A percentile compares a stretch with the other conserved stretches of the same genome.
Evolutionary conservation across 2,329 filamentous ascomycete species (phyloP).

Genomic region (Xylariomycetidae sp.): DNA sequence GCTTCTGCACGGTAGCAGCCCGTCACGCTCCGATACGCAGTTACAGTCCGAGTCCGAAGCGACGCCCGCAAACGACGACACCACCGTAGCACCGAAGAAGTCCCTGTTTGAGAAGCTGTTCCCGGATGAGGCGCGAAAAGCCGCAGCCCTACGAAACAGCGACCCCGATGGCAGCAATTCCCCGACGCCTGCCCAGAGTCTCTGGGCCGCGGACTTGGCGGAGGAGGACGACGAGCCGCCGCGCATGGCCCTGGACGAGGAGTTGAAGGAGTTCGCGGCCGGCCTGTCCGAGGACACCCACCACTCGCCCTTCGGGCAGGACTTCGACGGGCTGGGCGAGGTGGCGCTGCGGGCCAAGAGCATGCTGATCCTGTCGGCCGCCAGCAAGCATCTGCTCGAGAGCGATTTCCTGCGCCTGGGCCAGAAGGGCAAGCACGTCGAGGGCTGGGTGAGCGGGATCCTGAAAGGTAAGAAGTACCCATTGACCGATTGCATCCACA

Average conservation of each 20-base stretch:
- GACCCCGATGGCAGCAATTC: not conserved
- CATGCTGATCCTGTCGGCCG: conserved; percentile 52
- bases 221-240: conserved; percentile 5
- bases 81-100: conserved; percentile 3
- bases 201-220: conserved; percentile 3
- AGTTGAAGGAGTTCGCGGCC: not conserved
- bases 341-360: conserved; percentile 13
- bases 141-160: conserved; percentile 7
- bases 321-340: not conserved
- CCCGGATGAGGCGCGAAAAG: conserved; percentile 38
- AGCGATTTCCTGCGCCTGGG: conserved; percentile 67
- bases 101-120: conserved; percentile 46
- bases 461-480: conserved; percentile 38
- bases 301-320: not conserved
- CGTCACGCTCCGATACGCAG: conserved; percentile 1
- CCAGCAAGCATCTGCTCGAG: conserved; percentile 53
- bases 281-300: conserved; percentile 1
- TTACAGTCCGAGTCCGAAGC: not conserved
- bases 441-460: conserved; percentile 61
- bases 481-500: not conserved
- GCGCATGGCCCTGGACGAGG: conserved; percentile 4
- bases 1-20: conserved; percentile 16
- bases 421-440: conserved; percentile 56
- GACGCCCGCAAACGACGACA: not conserved
- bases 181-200: too few species aligned